Evolutionary conservation across 2,329 filamentous ascomycete species (phyloP), one percentile per base, ranked within the genome.

Genomic region (Ophiostoma ulmi): DNA sequence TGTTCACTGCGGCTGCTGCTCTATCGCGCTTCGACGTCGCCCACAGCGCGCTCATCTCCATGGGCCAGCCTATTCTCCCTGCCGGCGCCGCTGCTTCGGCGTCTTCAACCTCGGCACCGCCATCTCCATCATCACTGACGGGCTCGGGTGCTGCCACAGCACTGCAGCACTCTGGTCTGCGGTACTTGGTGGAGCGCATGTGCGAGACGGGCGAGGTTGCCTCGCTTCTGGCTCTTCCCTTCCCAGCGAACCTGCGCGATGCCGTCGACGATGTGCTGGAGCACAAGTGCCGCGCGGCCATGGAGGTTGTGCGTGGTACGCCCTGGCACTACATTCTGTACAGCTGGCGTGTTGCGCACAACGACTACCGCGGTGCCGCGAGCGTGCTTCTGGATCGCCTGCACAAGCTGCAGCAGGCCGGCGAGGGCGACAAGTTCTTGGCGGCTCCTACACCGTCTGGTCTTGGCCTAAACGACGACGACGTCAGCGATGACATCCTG

Each of bases 281-380:
- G 7, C 87, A 89, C 48, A 87, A 92, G 75, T 93, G 91, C 77
- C 73, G 71, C 10, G 72, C 73, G 3, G 73, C 71, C 20, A 69
- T 70, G 63, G 90, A 92, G 70, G 86, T 92, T 52, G 83, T 82
- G 71, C 82, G 81, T 55, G 87, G 87, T 11, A 86, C 88, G 0
- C 91, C 92, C 3, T 97, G 94, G 77, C 92, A 95, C 77, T 91
- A 94, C 76, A 90, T 97, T 71, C 87, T 98, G 67, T 97, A 97
- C 78, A 90, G 94, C 3, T 97, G 94, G 88, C 89, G 95, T 69
- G 90, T 97, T 74, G 89, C 89, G 73, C 90, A 90, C 74, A 88
- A 88, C 76, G 92, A 98, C 80, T 97, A 93, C 83, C 91, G 94
- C 64, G 95, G 94, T 68, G 89, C 87, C 1, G 88, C 89, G 3